Conservation (phyloP, 495 filamentous ascomycete genomes). For the Pyrenula aspistea region DNA sequence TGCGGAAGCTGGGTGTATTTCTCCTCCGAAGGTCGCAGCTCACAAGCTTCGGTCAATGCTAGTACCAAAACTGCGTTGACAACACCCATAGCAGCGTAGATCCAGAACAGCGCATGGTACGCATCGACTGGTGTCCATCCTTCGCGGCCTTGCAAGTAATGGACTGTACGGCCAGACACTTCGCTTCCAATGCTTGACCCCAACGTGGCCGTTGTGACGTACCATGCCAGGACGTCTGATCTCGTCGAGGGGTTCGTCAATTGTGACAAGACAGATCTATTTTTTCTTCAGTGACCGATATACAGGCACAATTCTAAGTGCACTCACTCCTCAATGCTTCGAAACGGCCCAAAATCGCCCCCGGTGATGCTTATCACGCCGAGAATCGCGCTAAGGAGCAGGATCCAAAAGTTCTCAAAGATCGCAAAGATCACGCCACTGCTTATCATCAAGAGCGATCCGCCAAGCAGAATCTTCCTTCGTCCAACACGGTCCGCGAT, state of each 20-base stretch:
- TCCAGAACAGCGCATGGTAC: slow-evolving; percentile 58
- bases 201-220: slow-evolving; percentile 52
- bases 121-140: slow-evolving; percentile 45
- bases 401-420: slow-evolving; percentile 59
- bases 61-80: slow-evolving; percentile 53
- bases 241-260: slow-evolving; percentile 47
- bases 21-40: slow-evolving; percentile 21
- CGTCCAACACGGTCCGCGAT: slow-evolving; percentile 66
- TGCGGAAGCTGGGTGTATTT: slow-evolving; percentile 9
- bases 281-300: not conserved
- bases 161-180: slow-evolving; percentile 52
- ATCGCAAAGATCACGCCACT: slow-evolving; percentile 60
- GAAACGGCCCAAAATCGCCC: slow-evolving; percentile 71
- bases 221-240: slow-evolving; percentile 75
- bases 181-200: slow-evolving; percentile 56
- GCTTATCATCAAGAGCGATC: slow-evolving; percentile 54
- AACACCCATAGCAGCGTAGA: slow-evolving; percentile 54
- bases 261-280: slow-evolving; percentile 47
- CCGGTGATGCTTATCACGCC: slow-evolving; percentile 69
- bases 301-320: not conserved
- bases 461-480: slow-evolving; percentile 53
- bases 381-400: slow-evolving; percentile 61
- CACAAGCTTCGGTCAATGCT: slow-evolving; percentile 45
- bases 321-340: slow-evolving; percentile 66
- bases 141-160: slow-evolving; percentile 30